Conservation (phyloP, 768 basidiomycete genomes). For the Boletus subparvulus region DNA sequence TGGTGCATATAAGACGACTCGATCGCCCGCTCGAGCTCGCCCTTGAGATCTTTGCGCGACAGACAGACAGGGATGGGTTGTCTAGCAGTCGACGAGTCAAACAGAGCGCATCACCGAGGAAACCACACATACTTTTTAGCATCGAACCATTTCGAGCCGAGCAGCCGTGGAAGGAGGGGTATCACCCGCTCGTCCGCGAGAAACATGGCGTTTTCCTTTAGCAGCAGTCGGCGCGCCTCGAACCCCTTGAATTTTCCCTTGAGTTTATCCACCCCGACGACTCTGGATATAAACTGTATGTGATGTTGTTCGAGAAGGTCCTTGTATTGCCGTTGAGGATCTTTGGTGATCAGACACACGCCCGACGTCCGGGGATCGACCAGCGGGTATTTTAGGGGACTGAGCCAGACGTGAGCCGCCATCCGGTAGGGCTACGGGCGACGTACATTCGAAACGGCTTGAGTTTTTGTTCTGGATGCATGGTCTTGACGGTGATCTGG, state of each 20-base stretch:
- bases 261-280: conserved; percentile 88
- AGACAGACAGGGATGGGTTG: conserved; percentile 95
- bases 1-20: conserved; percentile 96
- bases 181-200: conserved; percentile 90
- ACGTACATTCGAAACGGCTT: conserved; percentile 86
- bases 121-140: conserved; percentile 81
- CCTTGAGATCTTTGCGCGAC: conserved; percentile 85
- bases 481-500: conserved; percentile 81
- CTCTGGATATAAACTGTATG: conserved; percentile 88
- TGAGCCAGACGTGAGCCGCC: conserved; percentile 8
- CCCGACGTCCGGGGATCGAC: conserved; percentile 79
- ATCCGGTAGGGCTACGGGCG: neutral
- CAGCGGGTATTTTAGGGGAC: conserved; percentile 77
- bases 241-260: conserved; percentile 90
- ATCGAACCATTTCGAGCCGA: conserved; percentile 89
- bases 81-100: conserved; percentile 40
- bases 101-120: neutral
- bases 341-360: conserved; percentile 92
- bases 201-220: conserved; percentile 90
- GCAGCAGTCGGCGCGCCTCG: conserved; percentile 76
- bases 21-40: conserved; percentile 88
- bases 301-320: conserved; percentile 76
- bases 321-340: conserved; percentile 95
- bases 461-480: conserved; percentile 68
- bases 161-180: conserved; percentile 79